Evolutionary conservation across 345 rosid genomes (phyloP).

Genomic region (Eucalyptus decipiens): DNA sequence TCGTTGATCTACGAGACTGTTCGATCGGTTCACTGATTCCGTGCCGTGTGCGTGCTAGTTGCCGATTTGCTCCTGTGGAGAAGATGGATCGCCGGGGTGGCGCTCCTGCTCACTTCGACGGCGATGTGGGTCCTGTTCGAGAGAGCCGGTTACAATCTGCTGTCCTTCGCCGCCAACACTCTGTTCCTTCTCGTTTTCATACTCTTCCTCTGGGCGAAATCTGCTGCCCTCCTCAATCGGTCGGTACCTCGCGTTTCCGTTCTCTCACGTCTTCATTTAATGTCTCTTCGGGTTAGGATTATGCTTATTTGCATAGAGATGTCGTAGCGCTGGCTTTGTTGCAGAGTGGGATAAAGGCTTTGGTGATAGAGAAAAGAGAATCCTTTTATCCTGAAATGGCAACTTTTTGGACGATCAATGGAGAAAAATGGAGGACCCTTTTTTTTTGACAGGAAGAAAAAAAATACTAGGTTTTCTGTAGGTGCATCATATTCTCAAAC

Average conservation of each 20-base stretch:
- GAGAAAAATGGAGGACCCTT: neutral
- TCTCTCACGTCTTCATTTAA: neutral
- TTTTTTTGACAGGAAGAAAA: neutral
- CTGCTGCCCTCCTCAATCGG: conserved; percentile 94
- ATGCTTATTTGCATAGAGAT: neutral
- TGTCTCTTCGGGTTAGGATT: neutral
- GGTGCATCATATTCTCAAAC: neutral
- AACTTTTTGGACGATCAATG: neutral
- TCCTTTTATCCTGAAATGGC: neutral
- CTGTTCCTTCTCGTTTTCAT: conserved; percentile 57
- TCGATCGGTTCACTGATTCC: neutral
- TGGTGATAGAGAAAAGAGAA: neutral
- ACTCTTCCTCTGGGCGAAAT: conserved; percentile 96
- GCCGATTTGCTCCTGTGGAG: conserved; percentile 87
- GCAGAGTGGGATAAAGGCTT: neutral
- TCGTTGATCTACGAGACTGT: neutral
- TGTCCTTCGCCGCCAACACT: conserved; percentile 68
- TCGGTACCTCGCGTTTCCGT: neutral
- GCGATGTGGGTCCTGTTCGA: conserved; percentile 68
- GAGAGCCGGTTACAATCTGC: conserved; percentile 61
- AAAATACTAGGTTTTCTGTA: neutral
- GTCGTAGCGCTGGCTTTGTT: neutral
- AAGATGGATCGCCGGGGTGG: conserved; percentile 35
- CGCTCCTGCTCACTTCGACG: conserved; percentile 41
- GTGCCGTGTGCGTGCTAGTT: conserved; percentile 15